phyloP scores from a whole-genome alignment of 2,329 filamentous ascomycete genomes.

The Nectriaceae sp. region DNA sequence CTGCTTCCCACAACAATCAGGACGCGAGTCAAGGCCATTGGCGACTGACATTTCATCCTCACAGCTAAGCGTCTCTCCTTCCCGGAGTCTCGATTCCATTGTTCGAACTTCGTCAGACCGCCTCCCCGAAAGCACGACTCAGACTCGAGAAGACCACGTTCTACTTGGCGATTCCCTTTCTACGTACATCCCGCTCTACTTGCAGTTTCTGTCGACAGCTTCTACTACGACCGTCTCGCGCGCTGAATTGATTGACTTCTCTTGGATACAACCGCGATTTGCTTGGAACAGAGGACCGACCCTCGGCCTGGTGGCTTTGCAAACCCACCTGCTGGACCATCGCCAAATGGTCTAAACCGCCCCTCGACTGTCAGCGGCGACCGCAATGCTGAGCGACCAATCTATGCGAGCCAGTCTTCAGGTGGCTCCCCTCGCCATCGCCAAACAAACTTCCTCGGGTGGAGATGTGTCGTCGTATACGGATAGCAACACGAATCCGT shows the following conservation, averaged over 20 bases:
- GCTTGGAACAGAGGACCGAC: slow-evolving; percentile 8
- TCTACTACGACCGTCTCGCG: neutral
- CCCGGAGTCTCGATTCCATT: slow-evolving; percentile 11
- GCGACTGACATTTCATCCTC: slow-evolving; percentile 22
- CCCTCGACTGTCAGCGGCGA: slow-evolving; percentile 27
- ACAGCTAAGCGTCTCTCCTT: slow-evolving; percentile 20
- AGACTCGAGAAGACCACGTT: slow-evolving; percentile 3
- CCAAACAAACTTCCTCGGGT: slow-evolving; percentile 39
- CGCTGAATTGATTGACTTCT: slow-evolving; percentile 6
- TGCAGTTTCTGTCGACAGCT: neutral
- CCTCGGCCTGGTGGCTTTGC: slow-evolving; percentile 22
- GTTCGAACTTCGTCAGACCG: slow-evolving; percentile 9
- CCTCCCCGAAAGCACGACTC: slow-evolving; percentile 1
- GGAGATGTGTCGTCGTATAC: slow-evolving; percentile 33
- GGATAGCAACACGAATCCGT: slow-evolving; percentile 41
- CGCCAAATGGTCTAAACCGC: slow-evolving; percentile 33
- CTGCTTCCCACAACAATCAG: slow-evolving; percentile 24
- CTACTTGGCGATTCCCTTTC: slow-evolving; percentile 20
- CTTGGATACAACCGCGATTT: slow-evolving; percentile 22
- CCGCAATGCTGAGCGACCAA: slow-evolving; percentile 43
- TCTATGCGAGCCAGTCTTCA: slow-evolving; percentile 58
- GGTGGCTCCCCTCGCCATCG: slow-evolving; percentile 60
- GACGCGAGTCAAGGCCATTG: slow-evolving; percentile 11
- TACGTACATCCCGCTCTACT: neutral
- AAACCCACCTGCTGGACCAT: slow-evolving; percentile 19